Evolutionary conservation across 768 basidiomycete genomes (phyloP), one percentile per base, ranked within the genome.

Genomic region (Gautieria morchelliformis): DNA sequence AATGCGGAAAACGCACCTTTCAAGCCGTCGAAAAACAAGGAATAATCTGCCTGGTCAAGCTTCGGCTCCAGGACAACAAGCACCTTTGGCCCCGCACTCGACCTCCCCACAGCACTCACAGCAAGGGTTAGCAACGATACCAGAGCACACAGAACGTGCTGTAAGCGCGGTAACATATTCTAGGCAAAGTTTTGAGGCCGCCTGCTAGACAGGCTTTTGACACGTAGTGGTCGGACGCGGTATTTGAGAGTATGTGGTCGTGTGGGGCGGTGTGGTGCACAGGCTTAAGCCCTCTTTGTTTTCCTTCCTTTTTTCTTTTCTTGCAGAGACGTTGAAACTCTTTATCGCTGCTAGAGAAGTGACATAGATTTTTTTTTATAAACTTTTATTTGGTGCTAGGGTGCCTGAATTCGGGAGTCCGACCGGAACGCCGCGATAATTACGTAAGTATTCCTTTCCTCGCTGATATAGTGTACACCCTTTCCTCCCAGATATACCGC

Each of bases 41-140:
- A 86, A 69, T 87, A 98, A 62, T 87, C 78, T 12, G 73, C 70
- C 68, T 77, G 79, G 64, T 81, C 75, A n/a, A 85, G 70, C 33
- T 73, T 74, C 1, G 84, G 80, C 67, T 97, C 92, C 35, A 95
- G 75, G 14, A 95, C 77, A 47, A 96, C 87, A 14, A 97, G 80
- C 17, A 96, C 87, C 30, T 83, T 85, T 70, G 86, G 77, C 14
- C 88, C 89, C 10, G 84, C 75, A 71, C 89, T 90, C n/a, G 89
- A 91, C 64, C 75, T 82, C 52, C 88, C 86, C 27, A 61, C 52
- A 2, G 57, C 64, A n/a, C 58, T 20, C 30, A 33, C 41, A 20
- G 32, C 46, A 15, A 57, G 40, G 24, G 55, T n/a, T 17, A 60
- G 17, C 20, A 56, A 24, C 20, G 41, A 55, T 12, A 5, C 42